These are phyloP conservation scores for Kwoniella mangroviensis DNA, from an alignment of 768 basidiomycete genomes.

Conservation along the genomic window DNA sequence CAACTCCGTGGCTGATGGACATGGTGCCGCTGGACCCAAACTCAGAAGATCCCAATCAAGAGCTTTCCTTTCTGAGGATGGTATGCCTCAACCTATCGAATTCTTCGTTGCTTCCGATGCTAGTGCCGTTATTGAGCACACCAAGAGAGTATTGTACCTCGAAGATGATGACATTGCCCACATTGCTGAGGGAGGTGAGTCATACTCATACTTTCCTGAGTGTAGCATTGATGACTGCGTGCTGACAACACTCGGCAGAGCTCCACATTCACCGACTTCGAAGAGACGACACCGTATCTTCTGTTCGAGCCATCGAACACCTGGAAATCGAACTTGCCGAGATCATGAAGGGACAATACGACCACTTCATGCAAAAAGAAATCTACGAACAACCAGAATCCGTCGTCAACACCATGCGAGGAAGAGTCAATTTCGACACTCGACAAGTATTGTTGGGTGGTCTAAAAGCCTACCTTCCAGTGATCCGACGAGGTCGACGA, in stretches of 20 bases:
- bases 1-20: constrained; percentile 58
- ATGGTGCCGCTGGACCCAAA: constrained; percentile 65
- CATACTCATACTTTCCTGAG: background rate
- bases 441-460: constrained; percentile 92
- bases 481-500: constrained; percentile 90
- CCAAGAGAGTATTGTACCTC: constrained; percentile 96
- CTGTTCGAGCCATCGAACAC: constrained; percentile 94
- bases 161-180: constrained; percentile 99
- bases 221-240: background rate
- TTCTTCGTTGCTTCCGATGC: constrained; percentile 99
- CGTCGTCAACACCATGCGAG: constrained; percentile 99
- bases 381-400: constrained; percentile 98
- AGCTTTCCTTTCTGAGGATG: constrained; percentile 98
- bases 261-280: constrained; percentile 98
- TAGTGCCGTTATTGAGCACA: constrained; percentile 94
- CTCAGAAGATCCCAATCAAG: constrained; percentile 92
- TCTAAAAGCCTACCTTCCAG: constrained; percentile 88
- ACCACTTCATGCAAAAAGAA: constrained; percentile 99
- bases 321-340: constrained; percentile 99
- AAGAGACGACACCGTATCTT: constrained; percentile 72
- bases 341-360: constrained; percentile 99
- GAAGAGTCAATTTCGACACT: constrained; percentile 96
- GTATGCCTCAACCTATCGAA: constrained; percentile 97
- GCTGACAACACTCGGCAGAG: constrained; percentile 60
- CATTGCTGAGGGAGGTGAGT: constrained; percentile 75